Evolutionary conservation across 2,329 filamentous ascomycete species (phyloP).

Genomic region (Fusarium odoratissimum): DNA sequence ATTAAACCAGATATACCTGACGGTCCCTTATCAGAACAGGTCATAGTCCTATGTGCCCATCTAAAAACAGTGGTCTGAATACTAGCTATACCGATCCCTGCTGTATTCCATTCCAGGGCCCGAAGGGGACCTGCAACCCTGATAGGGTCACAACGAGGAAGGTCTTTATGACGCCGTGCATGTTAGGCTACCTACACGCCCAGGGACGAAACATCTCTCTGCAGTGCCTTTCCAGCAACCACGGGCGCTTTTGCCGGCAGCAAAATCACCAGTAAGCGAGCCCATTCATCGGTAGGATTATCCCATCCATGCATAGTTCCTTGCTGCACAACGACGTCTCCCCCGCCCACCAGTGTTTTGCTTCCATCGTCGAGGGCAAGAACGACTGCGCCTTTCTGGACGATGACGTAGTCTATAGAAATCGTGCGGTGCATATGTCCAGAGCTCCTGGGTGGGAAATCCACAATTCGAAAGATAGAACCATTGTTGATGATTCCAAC

Average conservation of each 20-base stretch:
- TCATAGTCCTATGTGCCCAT: too few relatives aligned
- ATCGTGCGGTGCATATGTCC: background rate
- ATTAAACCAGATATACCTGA: too few relatives aligned
- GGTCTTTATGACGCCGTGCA: too few relatives aligned
- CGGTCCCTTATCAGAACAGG: too few relatives aligned
- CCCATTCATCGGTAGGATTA: background rate
- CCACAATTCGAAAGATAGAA: background rate
- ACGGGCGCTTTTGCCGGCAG: background rate
- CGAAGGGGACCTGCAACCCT: too few relatives aligned
- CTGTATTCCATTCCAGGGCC: too few relatives aligned
- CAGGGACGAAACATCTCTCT: too few relatives aligned
- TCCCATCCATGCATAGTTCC: background rate
- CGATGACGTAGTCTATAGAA: background rate
- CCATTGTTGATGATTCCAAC: background rate
- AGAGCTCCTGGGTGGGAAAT: background rate
- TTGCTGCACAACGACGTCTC: background rate
- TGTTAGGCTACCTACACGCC: too few relatives aligned
- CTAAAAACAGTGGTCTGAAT: too few relatives aligned
- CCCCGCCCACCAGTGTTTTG: fast-evolving
- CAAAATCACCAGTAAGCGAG: background rate
- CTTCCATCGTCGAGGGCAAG: background rate
- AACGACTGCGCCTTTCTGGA: background rate
- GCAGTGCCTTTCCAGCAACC: background rate
- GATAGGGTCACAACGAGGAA: too few relatives aligned
- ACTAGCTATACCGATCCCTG: too few relatives aligned